Base-by-base conservation (phyloP, 2,329 filamentous ascomycete species). In the Neobulgaria alba region DNA sequence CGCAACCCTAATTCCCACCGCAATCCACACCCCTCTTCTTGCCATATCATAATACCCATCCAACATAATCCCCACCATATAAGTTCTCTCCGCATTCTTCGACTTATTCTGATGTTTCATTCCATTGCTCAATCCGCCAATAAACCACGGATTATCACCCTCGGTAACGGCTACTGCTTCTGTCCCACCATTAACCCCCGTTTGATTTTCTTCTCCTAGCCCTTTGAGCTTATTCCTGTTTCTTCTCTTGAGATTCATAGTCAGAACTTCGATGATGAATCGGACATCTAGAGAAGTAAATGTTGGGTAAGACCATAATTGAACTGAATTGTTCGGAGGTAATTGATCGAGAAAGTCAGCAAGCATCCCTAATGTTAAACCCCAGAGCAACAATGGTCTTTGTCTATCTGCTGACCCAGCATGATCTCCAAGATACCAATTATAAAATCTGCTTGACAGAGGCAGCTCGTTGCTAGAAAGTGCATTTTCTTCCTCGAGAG, bases 261-360 rank as follows among this genome's bases (percentile, higher is more conserved):
- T 81, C 53, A 82, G 60, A 8, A 77, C 55, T 64, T 71, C 78
- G 39, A 83, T 69, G 9, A 76, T 63, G 21, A 77, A 62, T 4
- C 72, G 65, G 3, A 83, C 66, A 52, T 84, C 80, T 42, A 67
- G 67, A 2, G 73, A 67, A 0, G 78, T 81, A 54, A 84, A 83
- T 1, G 76, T 83, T 0, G 80, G 80, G 53, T 82, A 82, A 20
- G 71, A 72, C 78, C 79, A 84, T 18, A 82, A 58, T 23, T 72
- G 63, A 3, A 82, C 67, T 2, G 77, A 75, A 47, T 71, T 65
- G 26, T 74, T 65, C 2, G 78, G 77, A n/a, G 79, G 79, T 3
- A 83, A 61, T 53, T 81, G 69, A 48, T 83, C 77, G 17, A 84
- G 66, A 48, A 84, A 77, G 58, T 85, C 80, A 12, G 75, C 75